Conservation (phyloP, 805 yeast genomes). For the Cyberlindnera bimundalis region DNA sequence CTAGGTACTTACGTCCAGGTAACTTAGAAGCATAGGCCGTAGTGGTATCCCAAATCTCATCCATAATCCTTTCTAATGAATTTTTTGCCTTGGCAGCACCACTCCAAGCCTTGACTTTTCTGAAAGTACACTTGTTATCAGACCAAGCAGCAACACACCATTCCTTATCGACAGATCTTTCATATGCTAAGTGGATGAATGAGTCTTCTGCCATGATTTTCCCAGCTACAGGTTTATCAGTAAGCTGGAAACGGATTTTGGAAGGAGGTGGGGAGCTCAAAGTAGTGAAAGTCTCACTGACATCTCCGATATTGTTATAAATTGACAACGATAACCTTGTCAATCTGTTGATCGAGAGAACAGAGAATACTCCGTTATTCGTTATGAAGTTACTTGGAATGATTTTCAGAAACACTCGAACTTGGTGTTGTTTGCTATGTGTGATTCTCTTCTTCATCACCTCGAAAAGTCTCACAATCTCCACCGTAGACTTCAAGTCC, state of each 20-base stretch:
- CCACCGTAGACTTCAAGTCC: constrained; percentile 41
- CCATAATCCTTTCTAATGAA: constrained; percentile 54
- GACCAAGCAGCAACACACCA: constrained; percentile 92
- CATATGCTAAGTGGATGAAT: constrained; percentile 81
- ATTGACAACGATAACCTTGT: constrained; percentile 48
- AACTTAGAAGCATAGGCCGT: constrained; percentile 35
- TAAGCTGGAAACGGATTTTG: constrained; percentile 41
- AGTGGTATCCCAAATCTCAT: constrained; percentile 65
- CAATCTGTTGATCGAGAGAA: constrained; percentile 34
- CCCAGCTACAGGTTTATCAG: constrained; percentile 33
- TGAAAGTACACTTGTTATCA: constrained; percentile 71
- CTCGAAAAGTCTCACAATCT: constrained; percentile 44
- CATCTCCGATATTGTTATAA: constrained; percentile 53
- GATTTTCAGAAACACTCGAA: constrained; percentile 31
- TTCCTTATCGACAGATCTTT: constrained; percentile 70
- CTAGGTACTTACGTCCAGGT: constrained; percentile 50
- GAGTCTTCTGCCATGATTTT: constrained; percentile 60
- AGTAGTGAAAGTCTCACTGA: constrained; percentile 33
- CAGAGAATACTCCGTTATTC: constrained; percentile 31
- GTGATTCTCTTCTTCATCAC: constrained; percentile 39
- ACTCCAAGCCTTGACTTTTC: constrained; percentile 64
- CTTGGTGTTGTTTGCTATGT: not conserved
- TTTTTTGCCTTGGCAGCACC: constrained; percentile 32
- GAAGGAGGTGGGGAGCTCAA: constrained; percentile 41
- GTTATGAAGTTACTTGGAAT: constrained; percentile 41